Percentiles rank a stretch among this genome's conserved stretches.
phyloP scores from a whole-genome alignment of 2,329 filamentous ascomycete species.

The Calonectria hongkongensis region DNA sequence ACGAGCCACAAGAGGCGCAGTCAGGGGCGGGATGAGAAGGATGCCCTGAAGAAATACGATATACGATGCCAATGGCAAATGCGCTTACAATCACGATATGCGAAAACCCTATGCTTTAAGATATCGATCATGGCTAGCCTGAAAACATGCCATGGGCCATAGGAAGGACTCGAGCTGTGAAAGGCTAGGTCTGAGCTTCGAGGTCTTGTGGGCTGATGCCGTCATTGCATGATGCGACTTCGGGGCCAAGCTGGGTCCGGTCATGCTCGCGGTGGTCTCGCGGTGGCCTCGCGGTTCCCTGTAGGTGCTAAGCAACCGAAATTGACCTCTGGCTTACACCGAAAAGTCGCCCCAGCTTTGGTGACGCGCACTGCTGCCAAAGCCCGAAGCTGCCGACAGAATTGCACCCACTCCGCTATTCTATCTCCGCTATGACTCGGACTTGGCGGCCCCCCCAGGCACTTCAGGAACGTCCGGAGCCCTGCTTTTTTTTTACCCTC shows the following conservation, averaged over 20 bases:
- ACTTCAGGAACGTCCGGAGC: slow-evolving; percentile 26
- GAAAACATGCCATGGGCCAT: slow-evolving; percentile 35
- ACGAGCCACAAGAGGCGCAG: slow-evolving; percentile 48
- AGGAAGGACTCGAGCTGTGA: slow-evolving; percentile 17
- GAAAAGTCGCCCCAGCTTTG: slow-evolving; percentile 25
- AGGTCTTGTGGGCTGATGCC: slow-evolving; percentile 38
- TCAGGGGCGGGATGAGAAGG: slow-evolving; percentile 36
- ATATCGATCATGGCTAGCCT: background rate
- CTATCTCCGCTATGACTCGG: slow-evolving; percentile 34
- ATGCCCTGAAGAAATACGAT: slow-evolving; percentile 13
- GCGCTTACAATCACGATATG: slow-evolving; percentile 18
- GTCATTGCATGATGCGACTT: slow-evolving; percentile 39
- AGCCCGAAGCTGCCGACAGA: slow-evolving; percentile 38
- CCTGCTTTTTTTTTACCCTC: slow-evolving; percentile 33
- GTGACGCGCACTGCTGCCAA: slow-evolving; percentile 23
- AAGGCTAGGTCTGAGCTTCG: slow-evolving; percentile 17
- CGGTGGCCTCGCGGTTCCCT: slow-evolving; percentile 25
- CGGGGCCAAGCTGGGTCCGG: slow-evolving; percentile 25
- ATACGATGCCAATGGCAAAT: slow-evolving; percentile 21
- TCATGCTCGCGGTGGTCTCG: slow-evolving; percentile 5
- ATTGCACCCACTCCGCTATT: slow-evolving; percentile 17
- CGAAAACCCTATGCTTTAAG: background rate
- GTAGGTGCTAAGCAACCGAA: slow-evolving; percentile 39
- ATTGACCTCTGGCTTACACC: slow-evolving; percentile 30
- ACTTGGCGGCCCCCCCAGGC: slow-evolving; percentile 35